Conservation (phyloP, 2,329 filamentous ascomycete species). For the Epichloe uncinata region DNA sequence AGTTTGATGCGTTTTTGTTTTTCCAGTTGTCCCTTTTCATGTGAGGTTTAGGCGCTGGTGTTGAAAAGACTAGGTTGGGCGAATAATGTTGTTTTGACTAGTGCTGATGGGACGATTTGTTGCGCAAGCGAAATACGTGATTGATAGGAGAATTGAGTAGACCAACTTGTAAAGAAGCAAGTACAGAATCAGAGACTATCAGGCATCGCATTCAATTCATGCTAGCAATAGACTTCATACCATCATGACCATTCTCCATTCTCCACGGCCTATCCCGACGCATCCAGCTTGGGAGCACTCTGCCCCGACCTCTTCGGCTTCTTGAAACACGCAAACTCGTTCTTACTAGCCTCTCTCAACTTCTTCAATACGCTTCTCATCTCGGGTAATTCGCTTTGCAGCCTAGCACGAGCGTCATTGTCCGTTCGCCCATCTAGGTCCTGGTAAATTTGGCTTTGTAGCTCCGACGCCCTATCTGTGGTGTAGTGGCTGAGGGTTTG, state of each 20-base stretch:
- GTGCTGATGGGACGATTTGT: no score
- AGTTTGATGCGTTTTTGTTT: neutral
- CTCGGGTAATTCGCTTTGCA: conserved; percentile 80
- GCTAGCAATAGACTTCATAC: neutral
- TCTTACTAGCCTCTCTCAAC: conserved; percentile 66
- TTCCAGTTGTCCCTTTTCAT: neutral
- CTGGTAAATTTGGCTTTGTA: conserved; percentile 84
- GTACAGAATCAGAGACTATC: no score
- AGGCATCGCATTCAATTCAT: neutral
- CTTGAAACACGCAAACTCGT: conserved; percentile 78
- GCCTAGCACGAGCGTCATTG: conserved; percentile 62
- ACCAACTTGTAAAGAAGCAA: no score
- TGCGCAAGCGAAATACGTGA: no score
- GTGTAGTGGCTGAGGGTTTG: conserved; percentile 88
- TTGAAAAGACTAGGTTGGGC: neutral
- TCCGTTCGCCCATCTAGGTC: conserved; percentile 83
- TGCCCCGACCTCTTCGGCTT: conserved; percentile 39
- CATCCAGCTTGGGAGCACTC: conserved; percentile 19
- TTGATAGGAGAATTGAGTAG: no score
- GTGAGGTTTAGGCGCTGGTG: neutral
- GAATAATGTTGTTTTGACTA: no score
- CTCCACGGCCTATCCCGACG: conserved; percentile 8
- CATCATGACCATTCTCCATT: neutral
- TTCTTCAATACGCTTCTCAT: conserved; percentile 81
- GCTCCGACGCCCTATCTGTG: conserved; percentile 64